These are phyloP conservation scores for Gyromitra esculenta DNA, from an alignment of 2,329 filamentous ascomycete genomes.

Conservation along the genomic window DNA sequence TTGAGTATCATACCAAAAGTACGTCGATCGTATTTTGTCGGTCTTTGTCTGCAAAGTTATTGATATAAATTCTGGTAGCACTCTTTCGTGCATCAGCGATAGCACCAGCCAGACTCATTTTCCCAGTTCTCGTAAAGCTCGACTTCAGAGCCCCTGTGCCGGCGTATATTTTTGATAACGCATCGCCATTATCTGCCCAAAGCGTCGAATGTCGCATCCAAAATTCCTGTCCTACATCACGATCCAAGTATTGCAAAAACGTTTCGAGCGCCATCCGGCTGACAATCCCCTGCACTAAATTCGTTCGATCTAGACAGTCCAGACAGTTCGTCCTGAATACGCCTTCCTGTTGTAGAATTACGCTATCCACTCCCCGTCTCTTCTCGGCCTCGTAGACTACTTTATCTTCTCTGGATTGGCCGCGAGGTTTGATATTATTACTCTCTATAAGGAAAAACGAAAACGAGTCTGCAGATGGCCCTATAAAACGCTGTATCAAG, in stretches of 20 bases:
- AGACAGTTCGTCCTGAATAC: slow-evolving; percentile 95
- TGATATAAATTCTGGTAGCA: slow-evolving; percentile 92
- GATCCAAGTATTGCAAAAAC: slow-evolving; percentile 78
- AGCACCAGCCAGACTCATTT: slow-evolving; percentile 93
- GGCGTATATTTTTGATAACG: slow-evolving; percentile 92
- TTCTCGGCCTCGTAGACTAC: slow-evolving; percentile 60
- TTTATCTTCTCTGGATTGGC: slow-evolving; percentile 14
- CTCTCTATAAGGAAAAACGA: slow-evolving; percentile 90
- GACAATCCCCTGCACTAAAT: slow-evolving; percentile 93
- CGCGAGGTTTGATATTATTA: slow-evolving; percentile 65
- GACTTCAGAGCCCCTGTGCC: slow-evolving; percentile 95
- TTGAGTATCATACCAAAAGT: slow-evolving; percentile 67
- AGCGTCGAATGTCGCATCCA: slow-evolving; percentile 91
- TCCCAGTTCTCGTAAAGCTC: slow-evolving; percentile 91
- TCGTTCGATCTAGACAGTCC: slow-evolving; percentile 94
- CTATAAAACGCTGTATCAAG: slow-evolving; percentile 80
- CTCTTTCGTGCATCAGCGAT: slow-evolving; percentile 96
- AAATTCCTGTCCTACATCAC: slow-evolving; percentile 78
- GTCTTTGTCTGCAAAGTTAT: slow-evolving; percentile 94
- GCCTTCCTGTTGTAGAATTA: slow-evolving; percentile 91
- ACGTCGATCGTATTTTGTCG: slow-evolving; percentile 95
- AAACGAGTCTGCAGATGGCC: slow-evolving; percentile 82
- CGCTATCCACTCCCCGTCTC: slow-evolving; percentile 62
- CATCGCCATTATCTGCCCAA: slow-evolving; percentile 98
- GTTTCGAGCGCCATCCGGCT: slow-evolving; percentile 90